Percentiles rank a stretch among this genome's conserved stretches.
Conservation (phyloP, 345 rosid genomes). For the Hypericum androsaemum region DNA sequence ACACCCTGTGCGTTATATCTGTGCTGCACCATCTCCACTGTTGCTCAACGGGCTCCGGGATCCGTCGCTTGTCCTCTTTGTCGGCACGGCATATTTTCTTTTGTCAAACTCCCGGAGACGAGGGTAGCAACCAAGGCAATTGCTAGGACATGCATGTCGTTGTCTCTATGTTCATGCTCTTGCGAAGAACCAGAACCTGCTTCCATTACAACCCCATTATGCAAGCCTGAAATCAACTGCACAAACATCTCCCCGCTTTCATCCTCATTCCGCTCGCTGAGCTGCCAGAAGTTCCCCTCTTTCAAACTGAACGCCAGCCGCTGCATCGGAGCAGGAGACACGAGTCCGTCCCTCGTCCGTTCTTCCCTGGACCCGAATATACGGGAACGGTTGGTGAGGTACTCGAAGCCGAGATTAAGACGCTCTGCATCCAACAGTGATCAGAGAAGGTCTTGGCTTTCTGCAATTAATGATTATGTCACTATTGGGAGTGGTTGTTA, state of each 20-base stretch:
- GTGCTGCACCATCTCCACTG: conserved; percentile 52
- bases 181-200: conserved; percentile 46
- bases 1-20: conserved; percentile 77
- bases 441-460: conserved; percentile 62
- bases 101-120: conserved; percentile 51
- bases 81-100: conserved; percentile 75
- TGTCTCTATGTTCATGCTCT: conserved; percentile 66
- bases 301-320: conserved; percentile 44
- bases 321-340: conserved; percentile 60
- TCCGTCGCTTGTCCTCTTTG: conserved; percentile 89
- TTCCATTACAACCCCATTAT: conserved; percentile 47
- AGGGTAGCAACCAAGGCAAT: conserved; percentile 29
- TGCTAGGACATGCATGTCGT: conserved; percentile 62
- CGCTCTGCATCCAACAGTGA: conserved; percentile 34
- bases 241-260: conserved; percentile 44
- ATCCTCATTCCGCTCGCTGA: conserved; percentile 64
- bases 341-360: conserved; percentile 40
- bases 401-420: conserved; percentile 47
- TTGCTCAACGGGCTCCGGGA: conserved; percentile 48
- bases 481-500: conserved; percentile 54
- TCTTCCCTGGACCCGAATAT: conserved; percentile 22
- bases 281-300: conserved; percentile 62
- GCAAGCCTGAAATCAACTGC: conserved; percentile 52
- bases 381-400: conserved; percentile 30
- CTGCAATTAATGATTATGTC: conserved; percentile 62